Evolutionary conservation across 768 basidiomycete genomes (phyloP), one percentile per base, ranked within the genome.

Genomic region (Basidioascus undulatus): DNA sequence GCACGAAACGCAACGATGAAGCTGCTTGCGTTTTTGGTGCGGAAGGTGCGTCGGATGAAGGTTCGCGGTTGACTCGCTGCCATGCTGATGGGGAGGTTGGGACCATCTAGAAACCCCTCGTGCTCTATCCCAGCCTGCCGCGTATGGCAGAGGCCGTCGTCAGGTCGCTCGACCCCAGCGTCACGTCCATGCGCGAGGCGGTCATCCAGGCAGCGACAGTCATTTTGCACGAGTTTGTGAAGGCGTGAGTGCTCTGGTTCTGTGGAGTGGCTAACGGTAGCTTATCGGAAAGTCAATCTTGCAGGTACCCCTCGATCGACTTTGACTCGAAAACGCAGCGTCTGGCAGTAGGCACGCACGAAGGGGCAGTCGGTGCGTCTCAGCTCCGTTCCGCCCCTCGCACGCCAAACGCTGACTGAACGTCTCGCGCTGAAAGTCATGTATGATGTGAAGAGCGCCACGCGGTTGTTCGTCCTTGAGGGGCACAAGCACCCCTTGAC

Each of bases 401-500:
- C n/a, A 3, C 13, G 10, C 34, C 21, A 37, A 11, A 25, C 2
- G 25, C 35, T 42, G 32, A 30, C 20, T 25, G 12, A 35, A 21
- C 27, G 9, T 7, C 2, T 20, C 8, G n/a, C 23, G 13, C 21
- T 3, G 20, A 5, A 0, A n/a, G 67, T 83, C 43, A 84, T 92
- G 75, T 96, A 92, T 53, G 92, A 96, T 54, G 67, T 96, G 39
- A 92, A 94, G 59, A 84, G 86, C 0, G 87, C 86, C 0, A 94
- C 80, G 1, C 71, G 92, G 10, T 63, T 96, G 12, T 98, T 94
- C 52, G 80, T 98, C 0, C 70, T 98, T 10, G 87, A 96, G 50
- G 76, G 82, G 0, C 87, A 94, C 61, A 73, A 72, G 54, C 39
- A 75, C 51, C 64, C 67, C 1, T 70, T 84, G 9, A 69, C 79